Percentiles rank a stretch among this genome's conserved stretches.
These are phyloP conservation scores for Lentinula detonsa DNA, from an alignment of 768 basidiomycete genomes.

Conservation along the genomic window DNA sequence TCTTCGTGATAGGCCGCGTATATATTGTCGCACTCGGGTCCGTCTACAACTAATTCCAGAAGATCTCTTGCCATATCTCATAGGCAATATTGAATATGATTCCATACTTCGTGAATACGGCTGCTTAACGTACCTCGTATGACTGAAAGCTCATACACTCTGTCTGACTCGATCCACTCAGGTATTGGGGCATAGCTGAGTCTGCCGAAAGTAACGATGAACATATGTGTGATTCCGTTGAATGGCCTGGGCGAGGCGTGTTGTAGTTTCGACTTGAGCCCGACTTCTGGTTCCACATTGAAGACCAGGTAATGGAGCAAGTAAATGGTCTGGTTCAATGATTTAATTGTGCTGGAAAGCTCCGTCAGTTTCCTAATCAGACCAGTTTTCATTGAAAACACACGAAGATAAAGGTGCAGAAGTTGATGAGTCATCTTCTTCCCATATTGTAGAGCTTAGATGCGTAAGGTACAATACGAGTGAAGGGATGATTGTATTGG, in stretches of 20 bases:
- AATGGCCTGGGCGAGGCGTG: conserved; percentile 48
- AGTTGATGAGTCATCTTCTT: conserved; percentile 45
- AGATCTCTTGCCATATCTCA: conserved; percentile 53
- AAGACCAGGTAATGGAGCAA: conserved; percentile 64
- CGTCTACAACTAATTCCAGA: conserved; percentile 63
- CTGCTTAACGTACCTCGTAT: conserved; percentile 37
- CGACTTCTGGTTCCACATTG: conserved; percentile 33
- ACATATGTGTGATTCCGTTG: conserved; percentile 61
- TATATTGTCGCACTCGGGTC: conserved; percentile 61
- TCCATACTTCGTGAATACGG: conserved; percentile 2
- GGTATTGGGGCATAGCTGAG: conserved; percentile 66
- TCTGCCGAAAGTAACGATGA: conserved; percentile 72
- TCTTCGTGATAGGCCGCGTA: conserved; percentile 56
- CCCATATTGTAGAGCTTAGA: conserved; percentile 57
- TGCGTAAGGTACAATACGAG: conserved; percentile 50
- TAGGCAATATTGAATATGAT: background rate
- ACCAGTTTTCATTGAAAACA: conserved; percentile 10
- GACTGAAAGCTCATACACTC: conserved; percentile 34
- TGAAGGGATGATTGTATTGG: conserved; percentile 57
- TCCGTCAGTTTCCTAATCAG: conserved; percentile 1
- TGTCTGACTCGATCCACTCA: conserved; percentile 43
- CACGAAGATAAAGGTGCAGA: conserved; percentile 32
- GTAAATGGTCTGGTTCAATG: conserved; percentile 46
- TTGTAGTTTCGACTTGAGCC: conserved; percentile 55
- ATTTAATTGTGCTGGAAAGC: conserved; percentile 39